Evolutionary conservation across 306 rosid species (phyloP).

Genomic region (Benincasa hispida): DNA sequence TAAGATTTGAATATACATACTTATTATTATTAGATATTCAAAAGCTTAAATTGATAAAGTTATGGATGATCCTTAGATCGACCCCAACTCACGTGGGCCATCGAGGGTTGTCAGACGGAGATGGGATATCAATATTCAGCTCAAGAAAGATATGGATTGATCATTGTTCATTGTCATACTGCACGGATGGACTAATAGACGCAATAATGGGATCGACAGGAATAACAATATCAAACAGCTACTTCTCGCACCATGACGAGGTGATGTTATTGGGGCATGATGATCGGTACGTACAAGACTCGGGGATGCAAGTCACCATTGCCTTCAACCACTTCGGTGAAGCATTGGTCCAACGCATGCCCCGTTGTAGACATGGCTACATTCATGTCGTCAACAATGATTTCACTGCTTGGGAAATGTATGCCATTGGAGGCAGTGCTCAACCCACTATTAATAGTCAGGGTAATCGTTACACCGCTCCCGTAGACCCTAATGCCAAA

Average conservation of each 20-base stretch:
- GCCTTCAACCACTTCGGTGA: slow-evolving; percentile 62
- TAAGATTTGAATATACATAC: too few species aligned
- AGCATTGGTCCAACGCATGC: slow-evolving; percentile 55
- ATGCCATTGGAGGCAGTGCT: slow-evolving; percentile 67
- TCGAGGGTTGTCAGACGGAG: slow-evolving; percentile 53
- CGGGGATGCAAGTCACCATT: slow-evolving; percentile 58
- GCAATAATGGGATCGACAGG: slow-evolving; percentile 62
- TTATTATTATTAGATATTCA: background rate
- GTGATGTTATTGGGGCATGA: slow-evolving; percentile 51
- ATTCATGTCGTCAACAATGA: slow-evolving; percentile 62
- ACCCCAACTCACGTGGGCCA: slow-evolving; percentile 42
- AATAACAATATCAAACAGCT: slow-evolving; percentile 39
- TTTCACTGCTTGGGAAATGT: slow-evolving; percentile 63
- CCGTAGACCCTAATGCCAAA: slow-evolving; percentile 29
- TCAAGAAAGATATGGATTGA: slow-evolving; percentile 56
- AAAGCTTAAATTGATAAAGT: background rate
- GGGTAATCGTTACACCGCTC: slow-evolving; percentile 65
- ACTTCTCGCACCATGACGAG: slow-evolving; percentile 52
- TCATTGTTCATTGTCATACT: slow-evolving; percentile 46
- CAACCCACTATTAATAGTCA: slow-evolving; percentile 65
- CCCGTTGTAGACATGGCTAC: slow-evolving; percentile 43
- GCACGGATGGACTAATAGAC: slow-evolving; percentile 51
- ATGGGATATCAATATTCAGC: slow-evolving; percentile 43
- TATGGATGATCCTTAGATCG: background rate
- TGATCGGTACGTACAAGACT: slow-evolving; percentile 25